These are phyloP conservation scores for Suillus alpinus DNA, from an alignment of 768 basidiomycete genomes.

Conservation along the genomic window DNA sequence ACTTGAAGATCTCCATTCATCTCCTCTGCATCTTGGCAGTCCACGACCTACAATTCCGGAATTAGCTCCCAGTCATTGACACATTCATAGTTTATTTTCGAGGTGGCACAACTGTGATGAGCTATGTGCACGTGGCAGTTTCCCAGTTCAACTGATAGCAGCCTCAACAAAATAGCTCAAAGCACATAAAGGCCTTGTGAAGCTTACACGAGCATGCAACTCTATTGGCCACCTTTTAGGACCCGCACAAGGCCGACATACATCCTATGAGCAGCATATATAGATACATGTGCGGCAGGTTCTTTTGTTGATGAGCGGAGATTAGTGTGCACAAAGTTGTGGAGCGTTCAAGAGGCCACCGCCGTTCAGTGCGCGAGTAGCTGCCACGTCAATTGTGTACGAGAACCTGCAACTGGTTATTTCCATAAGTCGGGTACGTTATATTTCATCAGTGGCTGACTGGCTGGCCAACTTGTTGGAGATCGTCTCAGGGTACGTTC, in stretches of 20 bases:
- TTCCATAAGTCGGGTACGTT: not conserved
- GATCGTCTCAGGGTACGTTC: not conserved
- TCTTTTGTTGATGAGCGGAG: too few species aligned
- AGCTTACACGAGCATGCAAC: too few species aligned
- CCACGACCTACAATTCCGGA: too few species aligned
- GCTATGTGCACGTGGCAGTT: not conserved
- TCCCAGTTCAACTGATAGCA: not conserved
- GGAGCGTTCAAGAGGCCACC: not conserved
- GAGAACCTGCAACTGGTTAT: not conserved
- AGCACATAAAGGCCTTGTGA: too few species aligned
- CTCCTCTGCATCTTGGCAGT: too few species aligned
- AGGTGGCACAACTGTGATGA: not conserved
- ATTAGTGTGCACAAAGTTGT: not conserved
- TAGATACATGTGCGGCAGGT: too few species aligned
- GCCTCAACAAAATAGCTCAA: too few species aligned
- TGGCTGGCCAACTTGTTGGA: not conserved
- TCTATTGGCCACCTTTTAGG: too few species aligned
- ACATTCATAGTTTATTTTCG: not conserved
- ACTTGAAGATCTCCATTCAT: too few species aligned
- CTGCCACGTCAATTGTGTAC: not conserved
- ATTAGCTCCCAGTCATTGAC: too few species aligned
- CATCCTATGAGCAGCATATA: too few species aligned
- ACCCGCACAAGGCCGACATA: too few species aligned
- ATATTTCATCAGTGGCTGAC: not conserved
- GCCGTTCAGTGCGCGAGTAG: not conserved